Evolutionary conservation across 225 moss, liverwort and hornwort genomes (phyloP), one percentile per base, ranked within the genome.

Genomic region (Straminergon stramineum): DNA sequence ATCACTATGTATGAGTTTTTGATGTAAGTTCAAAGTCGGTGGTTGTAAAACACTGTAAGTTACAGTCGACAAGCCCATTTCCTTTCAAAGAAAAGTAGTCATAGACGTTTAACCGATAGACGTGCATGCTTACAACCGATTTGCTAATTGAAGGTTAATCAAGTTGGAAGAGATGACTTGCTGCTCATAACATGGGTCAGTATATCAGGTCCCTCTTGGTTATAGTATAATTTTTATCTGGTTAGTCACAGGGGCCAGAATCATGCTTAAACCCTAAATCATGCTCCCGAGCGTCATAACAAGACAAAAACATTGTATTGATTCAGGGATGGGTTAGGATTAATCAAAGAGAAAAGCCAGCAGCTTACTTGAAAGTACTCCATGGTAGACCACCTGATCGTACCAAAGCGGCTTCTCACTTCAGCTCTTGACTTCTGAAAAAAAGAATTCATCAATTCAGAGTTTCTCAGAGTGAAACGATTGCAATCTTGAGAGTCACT

Each of bases 331-430:
- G 53, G n/a, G 61, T 51, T 16, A 32, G 37, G 34, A 31, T 55
- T 70, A 69, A 53, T 70, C 62, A 7, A 85, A 69, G 70, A 61
- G 39, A 81, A 34, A 28, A 53, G 71, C 24, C 37, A 58, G 90
- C 32, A 71, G 89, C 91, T 84, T 90, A 92, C 92, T 76, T 84
- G 91, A 6, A 90, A 75, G 62, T 84, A 90, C 62, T 89, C 90
- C 92, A 91, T 92, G 32, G 57, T 52, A n/a, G 77, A 83, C 77
- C 67, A 57, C 81, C 83, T 57, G 75, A 19, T 51, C 30, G 82
- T 73, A 73, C 79, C 37, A 35, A 87, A 86, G 67, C 82, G 63
- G 35, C 64, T 84, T 52, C 74, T 75, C 87, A 86, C 86, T 83
- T 66, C 77, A 55, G 55, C 79, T 79, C 76, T 68, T 77, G 86